Base-by-base conservation (phyloP, 225 moss, liverwort and hornwort genomes). In the Marchantia polymorpha region DNA sequence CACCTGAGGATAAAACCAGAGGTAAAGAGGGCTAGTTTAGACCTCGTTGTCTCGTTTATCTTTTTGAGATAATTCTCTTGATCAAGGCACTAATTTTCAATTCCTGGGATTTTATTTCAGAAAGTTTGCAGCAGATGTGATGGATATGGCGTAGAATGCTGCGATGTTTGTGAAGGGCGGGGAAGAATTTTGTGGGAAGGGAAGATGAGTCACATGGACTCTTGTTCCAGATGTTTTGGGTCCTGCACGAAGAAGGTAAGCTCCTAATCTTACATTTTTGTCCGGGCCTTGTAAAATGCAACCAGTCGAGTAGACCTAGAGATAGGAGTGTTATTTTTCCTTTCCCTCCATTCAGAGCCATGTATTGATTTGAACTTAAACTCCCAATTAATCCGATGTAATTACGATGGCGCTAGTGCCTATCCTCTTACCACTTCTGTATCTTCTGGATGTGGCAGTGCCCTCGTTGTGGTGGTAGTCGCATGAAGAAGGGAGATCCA, bases 221-320 rank as follows among this genome's bases (percentile, higher is more conserved):
- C 90, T 52, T 94, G 96, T 74, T 91, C 96, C 49, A 87, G 94
- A 13, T 94, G 94, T 84, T 87, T 96, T 54, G 94, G 92, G 60
- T 86, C 92, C 69, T 87, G 92, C 29, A 66, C 90, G 74, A 91
- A 90, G 71, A 96, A 96, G 96, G 94, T 93, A 80, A 80, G 50
- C 5, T 31, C 16, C 17, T 7, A 30, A 12, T 61, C 7, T 29
- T n/a, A 8, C 10, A 15, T 20, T 39, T 31, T 69, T 19, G 3
- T 69, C 23, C 7, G 12, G 13, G 17, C 47, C 39, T 58, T n/a
- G 14, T 3, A 55, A 25, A 5, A 9, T 39, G 39, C 26, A 30
- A 16, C 10, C 0, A 55, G 1, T n/a, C 23, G 54, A 1, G 7
- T 6, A 8, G n/a, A 8, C 22, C 23, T 0, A 9, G 10, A 61